Evolutionary conservation across 2,329 filamentous ascomycete genomes (phyloP).

Genomic region (Cyphellophora europaea): DNA sequence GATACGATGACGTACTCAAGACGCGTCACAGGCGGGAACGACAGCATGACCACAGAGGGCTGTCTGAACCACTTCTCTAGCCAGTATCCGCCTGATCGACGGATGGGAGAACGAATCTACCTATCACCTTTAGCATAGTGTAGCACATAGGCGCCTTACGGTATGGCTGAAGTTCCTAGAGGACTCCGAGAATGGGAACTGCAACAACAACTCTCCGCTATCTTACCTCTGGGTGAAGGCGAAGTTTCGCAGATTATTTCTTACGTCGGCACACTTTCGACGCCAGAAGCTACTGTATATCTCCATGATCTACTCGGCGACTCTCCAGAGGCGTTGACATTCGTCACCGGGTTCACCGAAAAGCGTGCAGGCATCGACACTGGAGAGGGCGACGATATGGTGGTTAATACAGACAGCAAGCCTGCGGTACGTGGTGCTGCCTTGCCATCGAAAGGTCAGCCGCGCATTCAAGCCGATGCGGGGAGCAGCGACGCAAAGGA

Average conservation of each 20-base stretch:
- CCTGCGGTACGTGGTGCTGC: not conserved
- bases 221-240: not conserved
- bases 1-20: too few relatives aligned
- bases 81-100: too few relatives aligned
- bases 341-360: not conserved
- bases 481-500: not conserved
- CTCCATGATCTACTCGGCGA: not conserved
- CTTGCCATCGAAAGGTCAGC: not conserved
- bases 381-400: too few relatives aligned
- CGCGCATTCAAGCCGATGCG: not conserved
- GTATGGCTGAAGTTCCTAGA: too few relatives aligned
- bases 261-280: not conserved
- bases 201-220: not conserved
- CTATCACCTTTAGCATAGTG: too few relatives aligned
- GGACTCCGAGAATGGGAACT: too few relatives aligned
- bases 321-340: not conserved
- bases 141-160: too few relatives aligned
- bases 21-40: too few relatives aligned
- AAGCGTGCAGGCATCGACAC: not conserved
- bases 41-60: too few relatives aligned
- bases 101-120: too few relatives aligned
- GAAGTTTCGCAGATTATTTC: not conserved
- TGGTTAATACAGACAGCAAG: too few relatives aligned
- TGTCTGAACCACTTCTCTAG: too few relatives aligned
- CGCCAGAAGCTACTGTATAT: not conserved